Percentiles rank a stretch among this genome's conserved stretches.
Evolutionary conservation across 2,329 filamentous ascomycete species (phyloP).

Genomic region (Diaporthe australafricana): DNA sequence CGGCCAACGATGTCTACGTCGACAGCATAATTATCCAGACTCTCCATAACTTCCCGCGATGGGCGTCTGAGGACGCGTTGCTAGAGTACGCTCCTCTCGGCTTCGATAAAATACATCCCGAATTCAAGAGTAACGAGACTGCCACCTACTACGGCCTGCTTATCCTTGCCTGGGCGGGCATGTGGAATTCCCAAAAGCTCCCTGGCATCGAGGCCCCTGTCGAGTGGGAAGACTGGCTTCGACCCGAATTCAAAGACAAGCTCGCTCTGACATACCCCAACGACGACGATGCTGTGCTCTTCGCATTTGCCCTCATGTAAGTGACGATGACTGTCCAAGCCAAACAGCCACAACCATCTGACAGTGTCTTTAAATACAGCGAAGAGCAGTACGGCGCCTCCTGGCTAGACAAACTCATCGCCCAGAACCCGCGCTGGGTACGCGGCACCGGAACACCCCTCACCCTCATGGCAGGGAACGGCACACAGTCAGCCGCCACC

Average conservation of each 20-base stretch:
- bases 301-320: slow-evolving; percentile 61
- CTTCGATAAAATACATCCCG: slow-evolving; percentile 55
- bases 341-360: background rate
- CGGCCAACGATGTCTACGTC: slow-evolving; percentile 50
- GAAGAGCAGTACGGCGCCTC: slow-evolving; percentile 53
- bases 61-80: slow-evolving; percentile 59
- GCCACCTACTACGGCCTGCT: slow-evolving; percentile 56
- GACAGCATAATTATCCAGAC: slow-evolving; percentile 64
- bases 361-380: slow-evolving; percentile 38
- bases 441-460: slow-evolving; percentile 59
- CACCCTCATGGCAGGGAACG: slow-evolving; percentile 46
- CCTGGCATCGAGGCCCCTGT: slow-evolving; percentile 45
- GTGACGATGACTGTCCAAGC: slow-evolving; percentile 29
- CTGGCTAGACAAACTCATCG: slow-evolving; percentile 60
- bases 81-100: slow-evolving; percentile 61
- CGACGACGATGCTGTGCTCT: slow-evolving; percentile 68
- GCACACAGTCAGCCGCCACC: slow-evolving; percentile 47
- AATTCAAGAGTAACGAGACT: slow-evolving; percentile 53
- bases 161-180: slow-evolving; percentile 52
- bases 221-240: slow-evolving; percentile 56
- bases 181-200: slow-evolving; percentile 52
- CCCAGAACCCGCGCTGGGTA: slow-evolving; percentile 65
- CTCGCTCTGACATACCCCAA: slow-evolving; percentile 67
- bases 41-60: slow-evolving; percentile 62
- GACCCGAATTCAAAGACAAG: slow-evolving; percentile 64